Conservation (phyloP, 768 basidiomycete genomes). For the Phlebiopsis gigantea region DNA sequence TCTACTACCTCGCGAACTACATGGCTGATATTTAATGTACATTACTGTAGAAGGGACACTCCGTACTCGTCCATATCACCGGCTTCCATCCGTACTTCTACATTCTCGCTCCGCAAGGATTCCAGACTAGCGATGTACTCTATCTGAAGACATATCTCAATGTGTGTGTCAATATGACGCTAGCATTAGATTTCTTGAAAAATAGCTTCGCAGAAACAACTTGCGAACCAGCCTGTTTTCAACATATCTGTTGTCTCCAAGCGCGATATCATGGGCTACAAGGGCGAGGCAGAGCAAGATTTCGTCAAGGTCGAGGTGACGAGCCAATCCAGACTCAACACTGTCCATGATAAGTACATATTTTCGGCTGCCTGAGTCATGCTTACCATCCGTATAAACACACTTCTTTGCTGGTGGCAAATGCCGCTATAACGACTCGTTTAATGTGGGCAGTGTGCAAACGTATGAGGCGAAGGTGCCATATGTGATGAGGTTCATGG, state of each 20-base stretch:
- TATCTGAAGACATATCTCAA: slow-evolving; percentile 69
- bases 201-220: slow-evolving; percentile 24
- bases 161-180: slow-evolving; percentile 38
- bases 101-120: slow-evolving; percentile 79
- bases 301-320: slow-evolving; percentile 83
- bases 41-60: slow-evolving; percentile 67
- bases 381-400: slow-evolving; percentile 18
- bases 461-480: slow-evolving; percentile 95
- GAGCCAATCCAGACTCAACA: slow-evolving; percentile 74
- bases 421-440: slow-evolving; percentile 41
- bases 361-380: slow-evolving; percentile 2
- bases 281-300: slow-evolving; percentile 67
- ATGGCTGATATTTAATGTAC: not conserved
- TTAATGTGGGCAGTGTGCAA: slow-evolving; percentile 34
- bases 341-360: slow-evolving; percentile 80
- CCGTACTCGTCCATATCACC: slow-evolving; percentile 78
- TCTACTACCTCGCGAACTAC: too few relatives aligned
- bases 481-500: slow-evolving; percentile 93
- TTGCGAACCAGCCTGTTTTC: slow-evolving; percentile 33
- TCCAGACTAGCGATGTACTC: slow-evolving; percentile 58
- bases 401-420: slow-evolving; percentile 52
- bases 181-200: not conserved
- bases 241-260: slow-evolving; percentile 56
- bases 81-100: slow-evolving; percentile 94
- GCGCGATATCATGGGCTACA: slow-evolving; percentile 82